Base-by-base conservation (phyloP, 208 protist genomes). In the Herpetomonas tarakana region DNA sequence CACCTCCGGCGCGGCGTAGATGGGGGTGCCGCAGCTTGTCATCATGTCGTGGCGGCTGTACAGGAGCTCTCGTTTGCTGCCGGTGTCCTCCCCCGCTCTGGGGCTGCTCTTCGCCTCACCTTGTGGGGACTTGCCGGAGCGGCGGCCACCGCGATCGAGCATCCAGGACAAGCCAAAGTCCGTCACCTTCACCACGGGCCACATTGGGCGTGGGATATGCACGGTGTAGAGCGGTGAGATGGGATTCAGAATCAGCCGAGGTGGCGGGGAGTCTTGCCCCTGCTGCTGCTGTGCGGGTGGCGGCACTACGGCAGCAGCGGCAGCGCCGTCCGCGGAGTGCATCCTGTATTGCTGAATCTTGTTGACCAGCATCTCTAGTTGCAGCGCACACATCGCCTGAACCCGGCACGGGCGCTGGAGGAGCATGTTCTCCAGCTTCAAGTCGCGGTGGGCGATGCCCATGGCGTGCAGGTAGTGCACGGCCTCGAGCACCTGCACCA, bases 361-460 rank as follows among this genome's bases (percentile, higher is more conserved):
- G 24, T 79, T 66, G 25, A 58, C 24, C 35, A 84, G 35, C 65
- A 76, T 41, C 47, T 85, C 60, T 44, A 79, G 58, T 68, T 85
- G 78, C 53, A 81, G 45, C 44, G 63, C 63, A 53, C 59, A 65
- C 25, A 83, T 27, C 11, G 52, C 58, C 28, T 66, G 71, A 24
- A 71, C 58, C 64, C 64, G 59, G 45, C 61, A 72, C 19, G 76
- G 76, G 31, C 64, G 63, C 26, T 72, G 96, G 65, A 99, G 98
- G 79, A 99, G 97, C 22, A 99, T 69, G 61, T 99, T 99, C 62
- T 99, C 97, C 46, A 98, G 97, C 76, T 99, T 99, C 19, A 99
- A 83, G 67, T 99, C 98, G 31, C 98, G 82, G 73, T 99, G 98
- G 83, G 99, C 98, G 58, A 99, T 98, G 28, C 98, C 98, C 59